Conservation (phyloP, 805 yeast genomes). For the Saccharomycopsis synnaedendra region DNA sequence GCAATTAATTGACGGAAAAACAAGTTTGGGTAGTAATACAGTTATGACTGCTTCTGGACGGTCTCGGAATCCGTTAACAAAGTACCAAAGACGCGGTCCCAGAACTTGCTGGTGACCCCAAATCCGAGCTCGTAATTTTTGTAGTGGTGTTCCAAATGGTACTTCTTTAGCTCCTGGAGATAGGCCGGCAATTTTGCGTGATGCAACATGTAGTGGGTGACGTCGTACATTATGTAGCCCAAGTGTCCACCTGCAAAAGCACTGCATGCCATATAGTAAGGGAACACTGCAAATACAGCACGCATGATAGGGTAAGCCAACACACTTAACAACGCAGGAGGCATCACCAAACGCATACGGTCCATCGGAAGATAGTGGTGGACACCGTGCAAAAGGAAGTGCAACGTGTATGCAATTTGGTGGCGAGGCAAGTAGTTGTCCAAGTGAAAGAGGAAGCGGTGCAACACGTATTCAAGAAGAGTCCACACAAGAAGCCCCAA, state of each 20-base stretch:
- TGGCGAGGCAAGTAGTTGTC: constrained; percentile 80
- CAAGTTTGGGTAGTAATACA: background rate
- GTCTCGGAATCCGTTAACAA: constrained; percentile 27
- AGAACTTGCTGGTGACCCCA: constrained; percentile 88
- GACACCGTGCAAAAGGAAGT: constrained; percentile 87
- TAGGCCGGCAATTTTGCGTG: constrained; percentile 73
- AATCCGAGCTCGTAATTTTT: constrained; percentile 94
- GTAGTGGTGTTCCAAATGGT: constrained; percentile 96
- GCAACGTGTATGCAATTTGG: constrained; percentile 63
- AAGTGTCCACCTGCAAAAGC: constrained; percentile 94
- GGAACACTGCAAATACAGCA: constrained; percentile 64
- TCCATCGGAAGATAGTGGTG: constrained; percentile 99
- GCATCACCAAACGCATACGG: constrained; percentile 83
- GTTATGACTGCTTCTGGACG: constrained; percentile 1
- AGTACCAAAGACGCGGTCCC: constrained; percentile 91
- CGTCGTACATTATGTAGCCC: constrained; percentile 87
- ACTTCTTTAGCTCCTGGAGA: constrained; percentile 70
- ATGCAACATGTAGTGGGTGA: constrained; percentile 89
- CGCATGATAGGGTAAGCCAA: constrained; percentile 74
- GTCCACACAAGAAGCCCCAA: constrained; percentile 93
- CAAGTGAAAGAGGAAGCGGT: constrained; percentile 87
- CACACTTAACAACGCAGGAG: constrained; percentile 73
- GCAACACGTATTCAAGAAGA: constrained; percentile 75
- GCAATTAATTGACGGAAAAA: background rate
- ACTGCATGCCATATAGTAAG: constrained; percentile 76